Base-by-base conservation (phyloP, 139 green algal species). In the Picochlorum sp. region DNA sequence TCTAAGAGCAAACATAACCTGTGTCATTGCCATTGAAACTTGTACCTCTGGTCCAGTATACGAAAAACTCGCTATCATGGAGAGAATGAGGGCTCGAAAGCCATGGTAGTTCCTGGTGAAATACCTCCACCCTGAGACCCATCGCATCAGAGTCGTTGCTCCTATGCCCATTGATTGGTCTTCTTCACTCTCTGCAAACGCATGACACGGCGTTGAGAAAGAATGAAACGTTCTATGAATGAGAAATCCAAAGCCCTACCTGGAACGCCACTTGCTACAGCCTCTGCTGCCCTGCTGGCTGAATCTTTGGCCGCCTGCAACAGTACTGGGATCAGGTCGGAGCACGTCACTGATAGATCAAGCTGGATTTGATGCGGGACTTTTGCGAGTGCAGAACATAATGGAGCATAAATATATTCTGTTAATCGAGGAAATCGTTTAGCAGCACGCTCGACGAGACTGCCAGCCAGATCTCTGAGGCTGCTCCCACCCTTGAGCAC, bases 351-450 rank as follows among this genome's bases (percentile, higher is more conserved):
- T 16, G 23, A 14, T n/a, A 21, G 24, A 14, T 49, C 9, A 23
- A 51, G 4, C 21, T 51, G 44, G 24, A 60, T 38, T 51, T 45
- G 34, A 24, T 51, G 10, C n/a, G 56, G 64, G 41, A 86, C 63
- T 24, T 80, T 75, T 11, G 78, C 83, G 4, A 90, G 45, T 20
- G 67, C 78, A 1, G 51, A 65, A 16, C 87, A 69, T 20, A 80
- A 45, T 6, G 67, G 54, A 14, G 77, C 73, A 63, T 79, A 65
- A 24, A 67, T 28, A 15, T 58, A 23, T 18, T 67, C 65, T 16
- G 64, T 72, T 32, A 90, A 65, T 18, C 24, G 62, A 14, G 82
- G 68, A 69, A 83, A 89, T n/a, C 81, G 75, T 77, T 89, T 90
- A 28, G 73, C 41, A 26, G 49, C 55, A 2, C 54, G n/a, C 11